Evolutionary conservation across 768 basidiomycete species (phyloP), one percentile per base, ranked within the genome.

Genomic region (Sarcodon aspratus): DNA sequence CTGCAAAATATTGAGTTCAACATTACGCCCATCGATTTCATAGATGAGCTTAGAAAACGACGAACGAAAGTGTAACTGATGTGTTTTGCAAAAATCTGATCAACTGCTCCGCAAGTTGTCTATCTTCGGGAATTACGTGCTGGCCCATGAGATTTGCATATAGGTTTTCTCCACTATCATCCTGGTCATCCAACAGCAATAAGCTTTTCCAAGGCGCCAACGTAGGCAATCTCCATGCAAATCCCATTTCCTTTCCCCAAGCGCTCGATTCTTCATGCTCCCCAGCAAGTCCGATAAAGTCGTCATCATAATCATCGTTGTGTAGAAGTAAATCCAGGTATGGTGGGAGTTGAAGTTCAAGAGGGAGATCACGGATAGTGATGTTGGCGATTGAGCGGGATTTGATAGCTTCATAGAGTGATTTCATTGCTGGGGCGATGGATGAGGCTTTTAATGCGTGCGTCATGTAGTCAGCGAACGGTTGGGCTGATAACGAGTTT

Each of bases 141-240:
- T 80, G 76, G 1, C 77, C 75, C 53, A 74, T 66, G 45, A 83
- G 63, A 50, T 79, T 80, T 58, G 74, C 67, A 53, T 78, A 76
- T 1, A 80, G 75, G 46, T 78, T 63, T 11, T 69, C 75, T 40
- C 51, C 34, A 68, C 75, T 59, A 27, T 72, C 75, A 12, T 72
- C 70, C 12, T 73, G 66, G 13, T 65, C 63, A 47, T 90, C 84
- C 12, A 95, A 59, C 12, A 92, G 73, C 6, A 98, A 66, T 12
- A 98, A 61, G 17, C 89, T 85, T 60, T 96, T 96, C 95, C 95
- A 98, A 6, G 95, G 94, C 12, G 79, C 72, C 18, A 97, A 72
- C 13, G 75, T 66, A 8, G 85, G 80, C 2, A 91, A 67, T 43
- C 73, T 72, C 84, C 84, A 90, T 3, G 86, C 86, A 48, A 79